These are phyloP conservation scores for Smittium culicis DNA, from an alignment of 371 early-diverging fungal species.

Conservation along the genomic window DNA sequence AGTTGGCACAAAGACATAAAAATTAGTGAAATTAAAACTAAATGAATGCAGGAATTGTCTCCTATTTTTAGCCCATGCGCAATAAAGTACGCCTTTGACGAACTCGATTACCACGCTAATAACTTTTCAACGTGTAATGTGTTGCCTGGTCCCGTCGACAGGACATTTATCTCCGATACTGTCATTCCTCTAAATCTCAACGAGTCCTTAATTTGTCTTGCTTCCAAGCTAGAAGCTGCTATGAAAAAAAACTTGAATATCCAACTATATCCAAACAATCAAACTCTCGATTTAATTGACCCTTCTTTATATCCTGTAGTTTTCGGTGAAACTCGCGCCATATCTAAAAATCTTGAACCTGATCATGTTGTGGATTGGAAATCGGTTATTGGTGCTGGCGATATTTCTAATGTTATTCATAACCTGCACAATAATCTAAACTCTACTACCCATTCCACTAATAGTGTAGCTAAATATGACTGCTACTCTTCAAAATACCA, in stretches of 20 bases:
- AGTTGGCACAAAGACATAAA: constrained; percentile 30
- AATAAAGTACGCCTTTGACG: neutral
- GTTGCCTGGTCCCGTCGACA: constrained; percentile 23
- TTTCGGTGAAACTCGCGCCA: neutral
- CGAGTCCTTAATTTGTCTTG: constrained; percentile 16
- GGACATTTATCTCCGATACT: constrained; percentile 29
- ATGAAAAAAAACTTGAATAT: constrained; percentile 31
- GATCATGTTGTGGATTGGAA: neutral
- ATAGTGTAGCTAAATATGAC: neutral
- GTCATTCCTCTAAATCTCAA: constrained; percentile 16
- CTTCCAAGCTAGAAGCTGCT: constrained; percentile 21
- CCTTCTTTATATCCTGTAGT: constrained; percentile 39
- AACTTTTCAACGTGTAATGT: too few relatives aligned
- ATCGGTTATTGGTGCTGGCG: neutral
- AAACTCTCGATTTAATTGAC: constrained; percentile 44
- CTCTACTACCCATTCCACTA: neutral
- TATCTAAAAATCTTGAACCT: neutral
- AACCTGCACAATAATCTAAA: too few relatives aligned
- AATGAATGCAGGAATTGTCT: constrained; percentile 25
- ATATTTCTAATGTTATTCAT: neutral
- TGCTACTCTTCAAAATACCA: constrained; percentile 21
- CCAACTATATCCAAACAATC: constrained; percentile 36
- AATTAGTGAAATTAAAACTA: constrained; percentile 16
- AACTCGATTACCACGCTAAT: neutral
- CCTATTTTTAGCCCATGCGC: neutral